These are phyloP conservation scores for Teratosphaeria epicoccoides DNA, from an alignment of 2,329 filamentous ascomycete species.

Conservation along the genomic window DNA sequence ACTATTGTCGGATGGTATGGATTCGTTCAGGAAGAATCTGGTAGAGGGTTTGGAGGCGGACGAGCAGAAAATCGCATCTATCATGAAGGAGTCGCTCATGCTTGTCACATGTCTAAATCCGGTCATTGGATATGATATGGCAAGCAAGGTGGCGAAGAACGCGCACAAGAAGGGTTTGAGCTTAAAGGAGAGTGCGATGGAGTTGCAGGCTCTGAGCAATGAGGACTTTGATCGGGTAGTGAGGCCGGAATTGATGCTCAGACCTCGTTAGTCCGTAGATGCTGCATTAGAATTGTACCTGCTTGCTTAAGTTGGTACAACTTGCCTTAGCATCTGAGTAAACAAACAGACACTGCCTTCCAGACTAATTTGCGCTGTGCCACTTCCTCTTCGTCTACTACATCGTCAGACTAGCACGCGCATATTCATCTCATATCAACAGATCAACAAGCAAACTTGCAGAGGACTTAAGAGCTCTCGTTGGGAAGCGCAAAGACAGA, in stretches of 20 bases:
- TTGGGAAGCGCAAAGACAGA: too few relatives aligned
- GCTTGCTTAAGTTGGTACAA: too few relatives aligned
- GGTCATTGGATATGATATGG: slow-evolving; percentile 96
- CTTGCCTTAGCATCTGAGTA: too few relatives aligned
- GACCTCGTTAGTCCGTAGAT: slow-evolving; percentile 66
- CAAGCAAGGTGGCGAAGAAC: slow-evolving; percentile 94
- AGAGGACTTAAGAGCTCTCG: too few relatives aligned
- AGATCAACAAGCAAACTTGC: too few relatives aligned
- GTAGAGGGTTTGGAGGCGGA: slow-evolving; percentile 82
- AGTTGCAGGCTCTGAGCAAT: slow-evolving; percentile 77
- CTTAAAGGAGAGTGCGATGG: slow-evolving; percentile 85
- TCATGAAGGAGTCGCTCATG: slow-evolving; percentile 97
- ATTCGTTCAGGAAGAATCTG: slow-evolving; percentile 88
- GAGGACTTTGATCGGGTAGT: slow-evolving; percentile 88
- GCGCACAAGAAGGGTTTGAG: slow-evolving; percentile 97
- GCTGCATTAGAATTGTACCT: too few relatives aligned
- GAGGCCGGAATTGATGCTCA: slow-evolving; percentile 88
- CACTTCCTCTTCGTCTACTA: too few relatives aligned
- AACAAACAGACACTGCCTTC: too few relatives aligned
- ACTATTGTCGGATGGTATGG: slow-evolving; percentile 84
- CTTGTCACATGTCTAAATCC: slow-evolving; percentile 95
- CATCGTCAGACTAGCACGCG: too few relatives aligned
- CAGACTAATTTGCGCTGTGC: too few relatives aligned
- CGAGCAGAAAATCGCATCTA: slow-evolving; percentile 77
- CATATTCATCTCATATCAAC: too few relatives aligned